These are phyloP conservation scores for Colletotrichum truncatum DNA, from an alignment of 2,329 filamentous ascomycete genomes.

Conservation along the genomic window DNA sequence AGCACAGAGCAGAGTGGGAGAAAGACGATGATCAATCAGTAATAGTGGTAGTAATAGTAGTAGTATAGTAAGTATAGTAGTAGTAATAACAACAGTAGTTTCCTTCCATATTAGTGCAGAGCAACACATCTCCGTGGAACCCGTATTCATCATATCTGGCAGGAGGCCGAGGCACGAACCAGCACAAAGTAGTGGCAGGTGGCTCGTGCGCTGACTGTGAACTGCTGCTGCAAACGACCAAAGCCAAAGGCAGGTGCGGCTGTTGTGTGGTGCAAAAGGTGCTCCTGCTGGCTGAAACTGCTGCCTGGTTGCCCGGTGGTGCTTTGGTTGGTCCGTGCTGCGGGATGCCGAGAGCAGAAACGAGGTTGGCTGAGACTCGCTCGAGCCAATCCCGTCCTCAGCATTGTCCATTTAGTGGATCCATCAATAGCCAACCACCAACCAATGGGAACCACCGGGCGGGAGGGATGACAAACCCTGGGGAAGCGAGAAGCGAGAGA, in stretches of 20 bases:
- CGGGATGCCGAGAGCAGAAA: neutral
- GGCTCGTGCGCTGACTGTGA: neutral
- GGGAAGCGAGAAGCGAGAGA: neutral
- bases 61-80: too few relatives aligned
- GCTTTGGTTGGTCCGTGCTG: neutral
- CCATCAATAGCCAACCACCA: neutral
- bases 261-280: neutral
- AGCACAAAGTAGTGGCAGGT: too few relatives aligned
- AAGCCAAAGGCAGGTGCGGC: neutral
- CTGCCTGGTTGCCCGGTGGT: neutral
- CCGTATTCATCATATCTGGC: too few relatives aligned
- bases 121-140: too few relatives aligned
- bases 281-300: constrained; percentile 6
- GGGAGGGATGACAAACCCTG: neutral
- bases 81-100: too few relatives aligned
- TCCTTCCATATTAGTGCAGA: too few relatives aligned
- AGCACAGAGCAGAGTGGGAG: too few relatives aligned
- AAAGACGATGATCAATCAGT: too few relatives aligned
- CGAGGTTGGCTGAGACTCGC: neutral
- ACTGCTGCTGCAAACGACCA: neutral
- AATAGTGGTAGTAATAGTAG: too few relatives aligned
- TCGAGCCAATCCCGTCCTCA: neutral
- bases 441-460: constrained; percentile 1
- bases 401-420: neutral
- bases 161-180: too few relatives aligned